A percentile compares a stretch with the other conserved stretches of the same genome.
Conservation (phyloP, 768 basidiomycete genomes). For the Auriscalpium microsporum region DNA sequence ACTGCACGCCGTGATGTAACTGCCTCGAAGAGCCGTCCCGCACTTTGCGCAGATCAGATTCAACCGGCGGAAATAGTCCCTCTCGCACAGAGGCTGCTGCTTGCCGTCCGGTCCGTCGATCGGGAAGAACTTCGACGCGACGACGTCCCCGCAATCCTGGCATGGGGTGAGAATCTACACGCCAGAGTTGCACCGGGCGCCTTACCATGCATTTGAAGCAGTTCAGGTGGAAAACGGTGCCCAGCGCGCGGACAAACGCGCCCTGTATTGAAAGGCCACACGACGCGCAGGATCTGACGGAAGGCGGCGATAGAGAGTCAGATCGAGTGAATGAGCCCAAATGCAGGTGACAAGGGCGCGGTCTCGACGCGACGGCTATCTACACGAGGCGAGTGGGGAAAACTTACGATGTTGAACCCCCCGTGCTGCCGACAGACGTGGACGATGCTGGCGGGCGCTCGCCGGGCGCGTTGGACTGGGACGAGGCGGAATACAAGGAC, state of each 20-base stretch:
- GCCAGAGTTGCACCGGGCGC: too few relatives aligned
- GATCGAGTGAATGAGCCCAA: not conserved
- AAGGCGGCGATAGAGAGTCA: not conserved
- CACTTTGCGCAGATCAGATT: slow-evolving; percentile 97
- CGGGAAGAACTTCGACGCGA: slow-evolving; percentile 98
- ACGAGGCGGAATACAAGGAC: slow-evolving; percentile 49
- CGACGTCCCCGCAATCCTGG: slow-evolving; percentile 93
- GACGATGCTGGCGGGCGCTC: slow-evolving; percentile 34
- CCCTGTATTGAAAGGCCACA: slow-evolving; percentile 84
- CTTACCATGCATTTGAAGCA: slow-evolving; percentile 97
- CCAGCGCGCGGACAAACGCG: slow-evolving; percentile 91
- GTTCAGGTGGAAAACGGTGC: slow-evolving; percentile 90
- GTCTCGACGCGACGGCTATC: not conserved
- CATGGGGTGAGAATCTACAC: slow-evolving; percentile 8
- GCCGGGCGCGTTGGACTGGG: slow-evolving; percentile 41
- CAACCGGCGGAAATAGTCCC: slow-evolving; percentile 93
- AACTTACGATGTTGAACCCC: slow-evolving; percentile 21
- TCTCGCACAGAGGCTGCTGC: slow-evolving; percentile 94
- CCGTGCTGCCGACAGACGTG: slow-evolving; percentile 48
- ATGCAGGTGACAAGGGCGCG: not conserved
- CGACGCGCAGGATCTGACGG: slow-evolving; percentile 57
- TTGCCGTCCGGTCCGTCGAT: slow-evolving; percentile 86
- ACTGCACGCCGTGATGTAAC: slow-evolving; percentile 99
- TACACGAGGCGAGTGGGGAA: slow-evolving; percentile 4
- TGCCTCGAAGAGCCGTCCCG: slow-evolving; percentile 86